Evolutionary conservation across 257 asterid genomes (phyloP), one percentile per base, ranked within the genome.

Genomic region (Gynochthodes officinalis): DNA sequence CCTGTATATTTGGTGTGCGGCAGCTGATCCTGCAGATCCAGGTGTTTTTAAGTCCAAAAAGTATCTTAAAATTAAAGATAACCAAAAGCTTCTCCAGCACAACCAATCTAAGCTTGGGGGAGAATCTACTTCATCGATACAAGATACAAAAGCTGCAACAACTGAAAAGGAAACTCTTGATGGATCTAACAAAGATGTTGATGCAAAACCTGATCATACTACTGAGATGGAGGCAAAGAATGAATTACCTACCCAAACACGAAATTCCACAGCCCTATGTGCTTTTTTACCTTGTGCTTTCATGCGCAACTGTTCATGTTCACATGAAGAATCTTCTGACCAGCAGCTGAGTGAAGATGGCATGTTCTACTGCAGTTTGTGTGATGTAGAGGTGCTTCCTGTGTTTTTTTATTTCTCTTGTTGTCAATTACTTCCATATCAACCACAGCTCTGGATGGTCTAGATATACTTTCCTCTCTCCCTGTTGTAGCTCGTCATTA

Each of bases 361-460:
- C 84, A 92, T 95, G 99, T 95, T 92, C 84, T 95, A 90, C 84
- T 95, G 99, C 80, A 95, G 96, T 79, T 84, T 95, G 87, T 95
- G 99, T 73, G 98, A 95, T 87, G 97, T 90, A 18, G 99, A 95
- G 98, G 99, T 95, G 73, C 37, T 86, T 54, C 59, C 19, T 49
- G 68, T 15, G 61, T 10, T 40, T 73, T 23, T 27, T n/a, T 19
- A 8, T 44, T 33, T 21, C 37, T 13, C 48, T 33, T 48, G 1
- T 19, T 35, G 5, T 12, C 18, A 33, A 18, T 21, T 18, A 14
- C n/a, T 44, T 30, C 57, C 27, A 1, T 21, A 12, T 69, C 9
- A 37, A 37, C 43, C 10, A 63, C 23, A n/a, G 33, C 39, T 42
- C 7, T n/a, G 5, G 46, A 32, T 25, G 28, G 32, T 1, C n/a